Percentiles rank a stretch among this genome's conserved stretches.
Evolutionary conservation across 371 early-diverging fungal genomes (phyloP).

Genomic region (Haplosporangium sp.): DNA sequence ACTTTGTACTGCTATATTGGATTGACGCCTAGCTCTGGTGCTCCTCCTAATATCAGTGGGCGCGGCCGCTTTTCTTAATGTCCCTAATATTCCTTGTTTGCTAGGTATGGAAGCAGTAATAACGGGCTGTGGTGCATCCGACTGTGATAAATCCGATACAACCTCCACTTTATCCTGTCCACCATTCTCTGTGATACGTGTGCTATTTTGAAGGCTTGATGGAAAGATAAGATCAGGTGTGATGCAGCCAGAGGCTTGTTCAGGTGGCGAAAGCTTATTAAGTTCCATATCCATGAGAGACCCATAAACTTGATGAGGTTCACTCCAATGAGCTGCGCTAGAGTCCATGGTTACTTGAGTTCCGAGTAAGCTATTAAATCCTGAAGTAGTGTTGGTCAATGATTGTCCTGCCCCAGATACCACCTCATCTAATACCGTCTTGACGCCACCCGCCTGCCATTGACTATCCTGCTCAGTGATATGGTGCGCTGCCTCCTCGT

Average conservation of each 20-base stretch:
- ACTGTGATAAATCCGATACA: background rate
- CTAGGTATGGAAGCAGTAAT: background rate
- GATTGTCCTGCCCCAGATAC: background rate
- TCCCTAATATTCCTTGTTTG: background rate
- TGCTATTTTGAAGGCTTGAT: conserved; percentile 7
- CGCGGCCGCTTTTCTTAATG: background rate
- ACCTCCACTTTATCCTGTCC: background rate
- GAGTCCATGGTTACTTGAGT: conserved; percentile 13
- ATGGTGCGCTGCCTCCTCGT: background rate
- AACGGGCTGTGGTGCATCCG: background rate
- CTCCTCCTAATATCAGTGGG: conserved; percentile 40
- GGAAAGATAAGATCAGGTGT: conserved; percentile 48
- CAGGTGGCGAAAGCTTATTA: conserved; percentile 25
- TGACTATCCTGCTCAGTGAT: conserved; percentile 9
- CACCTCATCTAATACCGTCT: background rate
- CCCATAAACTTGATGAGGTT: conserved; percentile 24
- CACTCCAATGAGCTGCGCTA: conserved; percentile 14
- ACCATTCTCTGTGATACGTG: background rate
- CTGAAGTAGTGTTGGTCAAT: background rate
- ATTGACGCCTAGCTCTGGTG: conserved; percentile 32
- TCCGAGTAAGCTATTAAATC: conserved; percentile 15
- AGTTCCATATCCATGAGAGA: conserved; percentile 56
- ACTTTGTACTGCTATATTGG: conserved; percentile 35
- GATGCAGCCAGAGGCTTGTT: conserved; percentile 29
- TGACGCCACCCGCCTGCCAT: conserved; percentile 13